A percentile compares a stretch with the other conserved stretches of the same genome.
Evolutionary conservation across 768 basidiomycete species (phyloP).

Genomic region (Phlebiopsis gigantea): DNA sequence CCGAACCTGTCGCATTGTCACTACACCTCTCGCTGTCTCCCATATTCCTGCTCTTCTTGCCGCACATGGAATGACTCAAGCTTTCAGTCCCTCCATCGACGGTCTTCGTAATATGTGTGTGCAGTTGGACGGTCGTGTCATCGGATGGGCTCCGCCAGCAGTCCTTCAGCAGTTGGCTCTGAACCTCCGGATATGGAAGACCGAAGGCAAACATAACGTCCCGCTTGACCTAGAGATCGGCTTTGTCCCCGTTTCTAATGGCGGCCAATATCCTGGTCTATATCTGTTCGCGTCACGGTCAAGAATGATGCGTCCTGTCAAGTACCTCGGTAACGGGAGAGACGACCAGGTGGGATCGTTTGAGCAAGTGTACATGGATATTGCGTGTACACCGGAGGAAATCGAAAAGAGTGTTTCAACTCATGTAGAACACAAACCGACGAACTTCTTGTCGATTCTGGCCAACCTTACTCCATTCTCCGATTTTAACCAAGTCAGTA

Average conservation of each 20-base stretch:
- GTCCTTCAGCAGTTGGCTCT: constrained; percentile 78
- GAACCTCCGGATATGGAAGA: constrained; percentile 91
- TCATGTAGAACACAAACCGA: constrained; percentile 92
- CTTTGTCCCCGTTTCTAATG: constrained; percentile 74
- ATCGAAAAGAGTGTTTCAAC: constrained; percentile 69
- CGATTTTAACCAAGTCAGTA: constrained; percentile 92
- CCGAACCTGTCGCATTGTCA: constrained; percentile 88
- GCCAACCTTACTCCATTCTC: constrained; percentile 99
- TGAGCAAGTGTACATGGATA: constrained; percentile 99
- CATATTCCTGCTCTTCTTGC: constrained; percentile 80
- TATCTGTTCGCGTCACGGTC: constrained; percentile 84
- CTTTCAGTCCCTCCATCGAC: constrained; percentile 74
- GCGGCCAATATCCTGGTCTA: constrained; percentile 95
- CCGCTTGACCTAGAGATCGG: constrained; percentile 96
- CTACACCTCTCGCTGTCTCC: constrained; percentile 63
- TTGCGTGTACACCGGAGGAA: constrained; percentile 87
- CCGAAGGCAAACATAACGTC: constrained; percentile 73
- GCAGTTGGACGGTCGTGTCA: constrained; percentile 92
- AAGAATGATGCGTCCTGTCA: constrained; percentile 98
- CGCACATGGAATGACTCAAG: constrained; percentile 91
- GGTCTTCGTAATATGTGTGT: constrained; percentile 80
- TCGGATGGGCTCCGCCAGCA: constrained; percentile 84
- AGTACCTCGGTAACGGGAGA: constrained; percentile 78
- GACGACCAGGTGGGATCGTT: constrained; percentile 93
- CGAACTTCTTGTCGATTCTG: constrained; percentile 93